phyloP scores from a whole-genome alignment of 2,329 filamentous ascomycete species.

The Cladosporium sp. region DNA sequence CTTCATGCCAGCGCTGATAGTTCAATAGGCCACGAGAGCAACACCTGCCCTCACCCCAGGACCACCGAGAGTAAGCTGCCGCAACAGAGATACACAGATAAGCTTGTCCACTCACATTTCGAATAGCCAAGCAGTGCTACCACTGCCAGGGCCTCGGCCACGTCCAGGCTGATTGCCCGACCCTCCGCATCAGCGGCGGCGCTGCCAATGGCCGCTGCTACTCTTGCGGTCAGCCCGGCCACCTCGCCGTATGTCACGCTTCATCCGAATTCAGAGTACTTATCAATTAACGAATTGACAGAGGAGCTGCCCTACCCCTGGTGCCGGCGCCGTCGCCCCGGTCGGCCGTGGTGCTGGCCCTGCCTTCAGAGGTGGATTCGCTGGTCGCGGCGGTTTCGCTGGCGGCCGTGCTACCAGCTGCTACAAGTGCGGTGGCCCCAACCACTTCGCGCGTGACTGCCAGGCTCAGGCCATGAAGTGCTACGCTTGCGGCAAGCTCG shows the following conservation, averaged over 20 bases:
- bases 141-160: conserved; percentile 98
- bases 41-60: conserved; percentile 90
- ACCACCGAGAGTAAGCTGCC: conserved; percentile 73
- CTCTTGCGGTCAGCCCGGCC: conserved; percentile 87
- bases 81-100: not conserved
- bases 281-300: conserved; percentile 26
- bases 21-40: conserved; percentile 78
- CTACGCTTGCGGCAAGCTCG: conserved; percentile 92
- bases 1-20: no score
- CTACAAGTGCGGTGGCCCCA: conserved; percentile 74
- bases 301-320: conserved; percentile 78
- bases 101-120: conserved; percentile 17
- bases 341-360: conserved; percentile 57
- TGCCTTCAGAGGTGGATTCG: conserved; percentile 62
- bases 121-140: conserved; percentile 92
- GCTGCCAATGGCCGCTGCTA: conserved; percentile 86
- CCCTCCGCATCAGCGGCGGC: conserved; percentile 78
- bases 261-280: not conserved
- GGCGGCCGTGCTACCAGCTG: conserved; percentile 60
- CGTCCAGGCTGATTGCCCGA: conserved; percentile 98
- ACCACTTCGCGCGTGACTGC: conserved; percentile 97
- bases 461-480: conserved; percentile 98
- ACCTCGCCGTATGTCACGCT: conserved; percentile 66
- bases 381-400: conserved; percentile 63
- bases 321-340: conserved; percentile 47